These are phyloP conservation scores for Talaromyces sp. DNA, from an alignment of 2,329 filamentous ascomycete genomes.

Conservation along the genomic window DNA sequence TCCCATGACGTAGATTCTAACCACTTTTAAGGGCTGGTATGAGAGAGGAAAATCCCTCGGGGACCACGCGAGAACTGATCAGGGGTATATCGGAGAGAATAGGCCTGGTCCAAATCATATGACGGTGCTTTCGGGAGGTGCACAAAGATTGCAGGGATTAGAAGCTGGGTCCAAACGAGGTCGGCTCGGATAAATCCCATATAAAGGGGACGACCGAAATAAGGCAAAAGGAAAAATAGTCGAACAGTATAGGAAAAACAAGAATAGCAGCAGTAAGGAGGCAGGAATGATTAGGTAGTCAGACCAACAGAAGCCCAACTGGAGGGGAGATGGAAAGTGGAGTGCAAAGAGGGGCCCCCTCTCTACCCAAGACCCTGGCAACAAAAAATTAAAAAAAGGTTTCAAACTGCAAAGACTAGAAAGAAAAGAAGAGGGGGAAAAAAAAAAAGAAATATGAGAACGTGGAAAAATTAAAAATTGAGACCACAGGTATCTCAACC, in stretches of 20 bases:
- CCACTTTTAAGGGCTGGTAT: conserved; percentile 8
- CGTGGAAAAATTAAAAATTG: not conserved
- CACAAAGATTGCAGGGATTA: not conserved
- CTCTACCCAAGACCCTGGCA: not conserved
- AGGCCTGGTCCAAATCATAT: conserved; percentile 15
- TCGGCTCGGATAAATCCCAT: too few species aligned
- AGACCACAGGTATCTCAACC: not conserved
- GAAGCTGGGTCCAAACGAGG: not conserved
- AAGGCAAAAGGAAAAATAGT: not conserved
- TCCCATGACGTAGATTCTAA: conserved; percentile 19
- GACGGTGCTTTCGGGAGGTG: conserved; percentile 3
- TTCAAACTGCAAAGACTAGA: not conserved
- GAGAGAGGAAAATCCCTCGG: conserved; percentile 1
- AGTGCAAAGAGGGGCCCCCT: conserved; percentile 7
- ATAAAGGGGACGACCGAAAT: too few species aligned
- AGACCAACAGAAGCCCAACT: conserved; percentile 6
- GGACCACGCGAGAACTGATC: conserved; percentile 6
- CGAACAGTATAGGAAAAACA: not conserved
- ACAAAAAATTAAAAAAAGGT: not conserved
- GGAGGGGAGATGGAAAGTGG: conserved; percentile 2
- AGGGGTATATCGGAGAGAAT: conserved; percentile 11
- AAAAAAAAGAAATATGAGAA: not conserved
- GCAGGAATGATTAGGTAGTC: conserved; percentile 5
- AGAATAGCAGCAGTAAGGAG: not conserved
- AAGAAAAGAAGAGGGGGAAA: not conserved